Evolutionary conservation across 1,284 basidiomycete species (phyloP).

Genomic region (Ustilago loliicola): DNA sequence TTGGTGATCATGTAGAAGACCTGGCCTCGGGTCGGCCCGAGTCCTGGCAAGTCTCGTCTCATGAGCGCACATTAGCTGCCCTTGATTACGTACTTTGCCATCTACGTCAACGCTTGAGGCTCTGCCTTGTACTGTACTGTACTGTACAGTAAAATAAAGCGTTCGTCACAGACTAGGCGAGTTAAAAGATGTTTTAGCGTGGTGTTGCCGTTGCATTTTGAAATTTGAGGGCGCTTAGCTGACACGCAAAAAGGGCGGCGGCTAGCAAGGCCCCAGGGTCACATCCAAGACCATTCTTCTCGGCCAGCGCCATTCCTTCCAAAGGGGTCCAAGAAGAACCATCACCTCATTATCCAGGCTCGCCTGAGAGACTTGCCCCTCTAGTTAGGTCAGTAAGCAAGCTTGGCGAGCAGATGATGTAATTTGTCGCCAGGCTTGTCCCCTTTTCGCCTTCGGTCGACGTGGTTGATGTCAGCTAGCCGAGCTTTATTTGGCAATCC

Average conservation of each 20-base stretch:
- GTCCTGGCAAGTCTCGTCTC: too few relatives aligned
- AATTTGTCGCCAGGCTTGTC: background rate
- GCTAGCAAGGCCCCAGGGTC: slow-evolving; percentile 11
- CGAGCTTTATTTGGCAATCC: slow-evolving; percentile 14
- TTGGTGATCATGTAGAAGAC: too few relatives aligned
- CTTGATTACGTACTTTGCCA: too few relatives aligned
- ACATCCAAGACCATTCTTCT: slow-evolving; percentile 1
- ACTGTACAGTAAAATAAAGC: too few relatives aligned
- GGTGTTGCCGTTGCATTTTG: background rate
- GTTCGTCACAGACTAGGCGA: too few relatives aligned
- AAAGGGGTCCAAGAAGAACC: slow-evolving; percentile 10
- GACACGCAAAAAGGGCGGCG: background rate
- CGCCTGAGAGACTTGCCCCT: background rate
- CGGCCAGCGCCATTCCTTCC: background rate
- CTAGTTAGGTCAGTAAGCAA: background rate
- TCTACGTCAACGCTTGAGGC: too few relatives aligned
- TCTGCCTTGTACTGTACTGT: too few relatives aligned
- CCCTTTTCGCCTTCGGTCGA: background rate
- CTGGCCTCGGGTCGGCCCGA: too few relatives aligned
- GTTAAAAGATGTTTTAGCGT: too few relatives aligned
- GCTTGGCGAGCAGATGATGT: slow-evolving; percentile 8
- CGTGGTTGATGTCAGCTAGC: background rate
- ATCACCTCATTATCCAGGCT: background rate
- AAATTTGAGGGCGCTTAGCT: slow-evolving; percentile 5
- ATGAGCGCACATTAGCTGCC: too few relatives aligned